Base-by-base conservation (phyloP, 225 moss, liverwort and hornwort species). In the Anthoceros angustus region DNA sequence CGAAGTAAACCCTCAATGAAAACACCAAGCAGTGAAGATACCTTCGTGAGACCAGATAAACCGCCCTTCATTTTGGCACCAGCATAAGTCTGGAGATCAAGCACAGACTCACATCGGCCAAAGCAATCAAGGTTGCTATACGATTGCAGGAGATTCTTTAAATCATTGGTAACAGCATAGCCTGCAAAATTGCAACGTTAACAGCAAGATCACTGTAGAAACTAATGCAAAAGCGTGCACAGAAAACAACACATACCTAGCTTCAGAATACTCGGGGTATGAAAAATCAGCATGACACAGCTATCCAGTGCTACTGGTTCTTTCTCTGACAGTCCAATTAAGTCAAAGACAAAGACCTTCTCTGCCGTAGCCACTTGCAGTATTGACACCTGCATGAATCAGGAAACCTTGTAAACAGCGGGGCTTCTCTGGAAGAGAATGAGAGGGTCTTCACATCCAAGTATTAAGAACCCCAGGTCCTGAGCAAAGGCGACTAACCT, bases 81-180 rank as follows among this genome's bases (percentile, higher is more conserved):
- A 46, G 73, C 73, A 50, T 63, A 73, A 38, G 39, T 66, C 25
- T 73, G 73, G 67, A 73, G 43, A 50, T 73, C 73, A 43, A 73
- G 40, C 46, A 73, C 40, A 25, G 68, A 63, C 26, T 73, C 73
- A 42, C 67, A 73, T 1, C 41, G 10, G 16, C 63, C 43, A 63
- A 73, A 73, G 40, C 73, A 68, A 67, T 68, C 73, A 0, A 73
- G 43, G 32, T 49, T 68, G 43, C 39, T 62, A 62, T 73, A 73
- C 25, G 68, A 73, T 24, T 73, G 63, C 50, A 61, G 32, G 42
- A 73, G 73, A 38, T 67, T 67, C 46, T 73, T 68, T n/a, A 73
- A 15, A 69, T 73, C 73, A 68, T 73, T 73, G 68, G 64, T 73
- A 15, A 73, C 68, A 39, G 73, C 73, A 42, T 73, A 73, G 21